Evolutionary conservation across 495 filamentous ascomycete genomes (phyloP), one percentile per base, ranked within the genome.

Genomic region (Penicillium roqueforti): DNA sequence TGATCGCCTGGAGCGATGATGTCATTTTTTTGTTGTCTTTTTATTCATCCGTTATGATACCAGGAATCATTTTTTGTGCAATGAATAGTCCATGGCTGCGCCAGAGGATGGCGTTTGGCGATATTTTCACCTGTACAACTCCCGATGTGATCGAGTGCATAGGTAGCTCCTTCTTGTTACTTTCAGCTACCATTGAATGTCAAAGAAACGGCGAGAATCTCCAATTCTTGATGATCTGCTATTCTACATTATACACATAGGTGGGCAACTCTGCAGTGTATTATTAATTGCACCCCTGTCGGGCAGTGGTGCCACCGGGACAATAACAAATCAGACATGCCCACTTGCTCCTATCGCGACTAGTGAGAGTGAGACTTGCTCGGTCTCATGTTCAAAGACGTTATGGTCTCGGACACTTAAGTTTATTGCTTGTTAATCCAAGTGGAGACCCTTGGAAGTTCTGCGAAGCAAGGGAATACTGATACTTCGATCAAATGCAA

Each of bases 1-100:
- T 13, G 65, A 56, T 32, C 61, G 49, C 36, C 51, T 76, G 14
- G 73, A 75, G 59, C 51, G 31, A 43, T 44, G 47, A 40, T 46
- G 47, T 32, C 34, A 9, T 26, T 54, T 32, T 19, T 53, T 36
- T 42, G 26, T 38, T 22, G 7, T 39, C 2, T 46, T 32, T 45
- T 45, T 14, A 10, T 14, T 28, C n/a, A 20, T 25, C 13, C 19
- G n/a, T 54, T 45, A 47, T 54, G 51, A 54, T 54, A 54, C 51
- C 51, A 55, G 26, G 41, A 41, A 43, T 4, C 14, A 4, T 14
- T 43, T 20, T 40, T 29, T 41, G 16, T 19, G 20, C 29, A 26
- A 31, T 13, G 6, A 29, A 34, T 44, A 36, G 23, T 26, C 19
- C 48, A 23, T 34, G 50, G 50, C 50, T 26, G 39, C 38, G 50